Conservation (phyloP, 371 early-diverging fungal genomes). For the Apophysomyces ossiformis region DNA sequence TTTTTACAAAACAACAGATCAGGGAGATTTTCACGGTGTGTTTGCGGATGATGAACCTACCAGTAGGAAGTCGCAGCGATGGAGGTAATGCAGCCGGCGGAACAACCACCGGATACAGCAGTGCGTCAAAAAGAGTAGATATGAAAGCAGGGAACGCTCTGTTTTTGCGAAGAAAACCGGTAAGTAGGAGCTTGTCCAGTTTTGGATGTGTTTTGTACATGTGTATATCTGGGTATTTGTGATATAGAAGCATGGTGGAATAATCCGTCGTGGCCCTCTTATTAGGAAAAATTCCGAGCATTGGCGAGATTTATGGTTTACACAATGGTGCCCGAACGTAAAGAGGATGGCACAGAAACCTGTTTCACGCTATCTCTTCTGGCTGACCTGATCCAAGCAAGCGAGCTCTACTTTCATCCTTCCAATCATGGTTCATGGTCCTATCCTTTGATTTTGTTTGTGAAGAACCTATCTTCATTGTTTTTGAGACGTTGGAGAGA, state of each 20-base stretch:
- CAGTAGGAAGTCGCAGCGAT: slow-evolving; percentile 72
- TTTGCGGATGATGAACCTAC: slow-evolving; percentile 74
- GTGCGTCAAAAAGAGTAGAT: slow-evolving; percentile 37
- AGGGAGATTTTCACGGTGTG: slow-evolving; percentile 72
- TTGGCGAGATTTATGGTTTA: slow-evolving; percentile 81
- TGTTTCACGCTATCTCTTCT: slow-evolving; percentile 63
- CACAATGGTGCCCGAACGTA: slow-evolving; percentile 66
- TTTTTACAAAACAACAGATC: slow-evolving; percentile 73
- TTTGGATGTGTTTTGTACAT: slow-evolving; percentile 1
- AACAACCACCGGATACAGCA: slow-evolving; percentile 40
- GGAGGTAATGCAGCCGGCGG: slow-evolving; percentile 37
- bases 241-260: too few species aligned
- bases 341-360: slow-evolving; percentile 22
- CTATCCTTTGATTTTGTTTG: slow-evolving; percentile 63
- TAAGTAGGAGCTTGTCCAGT: slow-evolving; percentile 19
- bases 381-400: slow-evolving; percentile 77
- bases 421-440: slow-evolving; percentile 89
- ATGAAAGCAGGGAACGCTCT: slow-evolving; percentile 48
- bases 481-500: slow-evolving; percentile 72
- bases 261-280: neutral
- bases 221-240: neutral
- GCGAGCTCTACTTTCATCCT: slow-evolving; percentile 89
- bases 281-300: slow-evolving; percentile 60
- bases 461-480: slow-evolving; percentile 62
- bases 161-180: slow-evolving; percentile 47